Evolutionary conservation across 257 asterid genomes (phyloP).

Genomic region (Verbascum thapsus): DNA sequence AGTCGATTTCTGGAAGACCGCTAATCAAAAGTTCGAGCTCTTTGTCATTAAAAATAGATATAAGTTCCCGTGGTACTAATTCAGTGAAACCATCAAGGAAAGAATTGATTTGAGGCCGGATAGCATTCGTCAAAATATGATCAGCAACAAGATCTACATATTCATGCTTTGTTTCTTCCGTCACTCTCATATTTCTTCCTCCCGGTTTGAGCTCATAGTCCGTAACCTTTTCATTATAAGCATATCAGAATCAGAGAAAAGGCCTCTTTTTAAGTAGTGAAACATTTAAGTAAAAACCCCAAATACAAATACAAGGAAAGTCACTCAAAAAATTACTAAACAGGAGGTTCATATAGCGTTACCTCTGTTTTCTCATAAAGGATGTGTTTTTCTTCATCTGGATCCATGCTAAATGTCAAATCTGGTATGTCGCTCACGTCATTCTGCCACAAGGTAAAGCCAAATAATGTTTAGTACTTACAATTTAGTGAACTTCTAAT

Average conservation of each 20-base stretch:
- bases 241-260: conserved; percentile 15
- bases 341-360: conserved; percentile 26
- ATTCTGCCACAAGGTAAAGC: conserved; percentile 58
- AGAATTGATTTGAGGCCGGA: conserved; percentile 93
- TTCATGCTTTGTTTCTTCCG: conserved; percentile 97
- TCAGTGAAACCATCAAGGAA: conserved; percentile 94
- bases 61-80: conserved; percentile 82
- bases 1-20: conserved; percentile 96
- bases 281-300: not conserved
- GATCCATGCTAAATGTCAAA: conserved; percentile 97
- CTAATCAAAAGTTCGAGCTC: conserved; percentile 94
- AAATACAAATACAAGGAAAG: conserved; percentile 17
- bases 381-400: conserved; percentile 97
- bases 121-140: conserved; percentile 93
- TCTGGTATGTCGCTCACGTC: conserved; percentile 96
- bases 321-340: conserved; percentile 12
- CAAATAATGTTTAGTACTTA: conserved; percentile 28
- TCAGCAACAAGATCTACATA: conserved; percentile 98
- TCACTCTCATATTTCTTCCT: conserved; percentile 94
- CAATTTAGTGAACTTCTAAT: conserved; percentile 9
- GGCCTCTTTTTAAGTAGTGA: not conserved
- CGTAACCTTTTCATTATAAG: conserved; percentile 62
- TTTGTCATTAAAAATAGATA: conserved; percentile 88
- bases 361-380: conserved; percentile 98
- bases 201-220: conserved; percentile 98